phyloP scores from a whole-genome alignment of 305 asterid species.

The Withania somnifera region DNA sequence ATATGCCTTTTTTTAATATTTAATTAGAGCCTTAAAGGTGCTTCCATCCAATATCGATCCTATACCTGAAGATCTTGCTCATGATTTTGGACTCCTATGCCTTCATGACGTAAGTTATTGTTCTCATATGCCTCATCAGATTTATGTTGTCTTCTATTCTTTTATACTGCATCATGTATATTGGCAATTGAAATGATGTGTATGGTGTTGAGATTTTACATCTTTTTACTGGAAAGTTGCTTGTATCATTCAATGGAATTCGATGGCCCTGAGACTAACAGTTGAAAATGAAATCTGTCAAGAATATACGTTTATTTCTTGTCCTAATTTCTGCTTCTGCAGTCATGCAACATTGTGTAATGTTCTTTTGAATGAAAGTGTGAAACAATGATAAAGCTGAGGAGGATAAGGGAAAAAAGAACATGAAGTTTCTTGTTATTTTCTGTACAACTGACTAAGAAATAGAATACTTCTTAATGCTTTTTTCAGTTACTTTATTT shows the following conservation, averaged over 20 bases:
- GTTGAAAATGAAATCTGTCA: background rate
- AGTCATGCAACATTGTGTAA: background rate
- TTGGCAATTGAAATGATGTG: background rate
- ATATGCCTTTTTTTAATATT: slow-evolving; percentile 11
- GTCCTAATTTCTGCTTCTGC: background rate
- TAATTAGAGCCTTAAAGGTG: slow-evolving; percentile 53
- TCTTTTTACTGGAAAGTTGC: background rate
- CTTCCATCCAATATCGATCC: slow-evolving; percentile 71
- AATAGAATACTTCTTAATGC: background rate
- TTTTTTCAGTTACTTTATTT: background rate
- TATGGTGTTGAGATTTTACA: background rate
- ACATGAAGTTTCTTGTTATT: background rate
- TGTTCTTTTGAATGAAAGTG: background rate
- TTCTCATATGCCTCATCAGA: background rate
- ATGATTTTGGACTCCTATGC: slow-evolving; percentile 50
- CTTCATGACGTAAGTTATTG: slow-evolving; percentile 60
- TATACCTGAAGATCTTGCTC: slow-evolving; percentile 58
- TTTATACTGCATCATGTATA: background rate
- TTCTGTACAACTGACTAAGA: background rate
- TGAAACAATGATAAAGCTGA: background rate
- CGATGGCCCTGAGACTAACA: background rate
- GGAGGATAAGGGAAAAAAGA: background rate
- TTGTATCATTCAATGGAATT: background rate
- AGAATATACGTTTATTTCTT: background rate
- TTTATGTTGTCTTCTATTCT: background rate